Conservation (phyloP, 1,284 basidiomycete genomes). For the Microbotryum violaceum region DNA sequence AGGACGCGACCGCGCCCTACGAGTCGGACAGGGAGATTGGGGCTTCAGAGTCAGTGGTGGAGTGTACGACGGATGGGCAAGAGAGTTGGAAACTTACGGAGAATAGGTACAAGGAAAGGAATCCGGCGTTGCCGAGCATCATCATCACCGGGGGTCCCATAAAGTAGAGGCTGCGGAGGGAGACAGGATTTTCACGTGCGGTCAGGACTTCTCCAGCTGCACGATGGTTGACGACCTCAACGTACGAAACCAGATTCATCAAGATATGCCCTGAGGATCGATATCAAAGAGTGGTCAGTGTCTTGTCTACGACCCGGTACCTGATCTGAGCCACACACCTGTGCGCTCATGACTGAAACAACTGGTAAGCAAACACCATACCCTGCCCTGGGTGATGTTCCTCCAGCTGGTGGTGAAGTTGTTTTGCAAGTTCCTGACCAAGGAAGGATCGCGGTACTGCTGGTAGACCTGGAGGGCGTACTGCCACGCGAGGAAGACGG, state of each 20-base stretch:
- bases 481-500: constrained; percentile 18
- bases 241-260: constrained; percentile 16
- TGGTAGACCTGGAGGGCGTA: constrained; percentile 14
- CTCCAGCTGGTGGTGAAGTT: constrained; percentile 27
- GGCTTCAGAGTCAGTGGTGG: background rate
- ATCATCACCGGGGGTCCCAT: constrained; percentile 18
- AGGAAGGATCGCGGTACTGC: constrained; percentile 14
- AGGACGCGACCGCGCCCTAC: constrained; percentile 11
- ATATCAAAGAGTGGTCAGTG: too few relatives aligned
- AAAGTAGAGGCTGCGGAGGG: constrained; percentile 12
- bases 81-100: constrained; percentile 4
- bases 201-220: background rate
- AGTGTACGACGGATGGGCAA: background rate
- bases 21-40: background rate
- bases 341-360: constrained; percentile 23
- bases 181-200: background rate
- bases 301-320: too few relatives aligned
- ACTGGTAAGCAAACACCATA: constrained; percentile 25
- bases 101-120: constrained; percentile 23
- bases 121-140: constrained; percentile 27
- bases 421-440: constrained; percentile 11
- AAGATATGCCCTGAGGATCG: constrained; percentile 9
- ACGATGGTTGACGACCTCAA: background rate
- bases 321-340: too few relatives aligned
- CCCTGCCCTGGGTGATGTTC: constrained; percentile 14